Percentiles rank a stretch among this genome's conserved stretches.
phyloP scores from a whole-genome alignment of 352 stramenopile species.

The Globisporangium apiculatum region DNA sequence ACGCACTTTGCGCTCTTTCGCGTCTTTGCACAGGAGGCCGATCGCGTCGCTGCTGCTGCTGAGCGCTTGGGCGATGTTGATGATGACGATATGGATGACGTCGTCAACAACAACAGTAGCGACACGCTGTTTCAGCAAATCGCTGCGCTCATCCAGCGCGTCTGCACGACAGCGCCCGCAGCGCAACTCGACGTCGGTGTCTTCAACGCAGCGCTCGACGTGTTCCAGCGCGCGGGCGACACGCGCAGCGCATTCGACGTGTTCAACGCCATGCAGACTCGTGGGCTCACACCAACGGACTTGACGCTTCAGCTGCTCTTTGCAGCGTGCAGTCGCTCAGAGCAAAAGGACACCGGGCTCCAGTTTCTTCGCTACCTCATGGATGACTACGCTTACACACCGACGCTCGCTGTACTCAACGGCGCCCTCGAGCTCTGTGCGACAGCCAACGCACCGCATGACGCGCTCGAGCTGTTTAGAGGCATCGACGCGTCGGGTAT shows the following conservation, averaged over 20 bases:
- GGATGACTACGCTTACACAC: constrained; percentile 25
- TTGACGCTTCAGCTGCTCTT: constrained; percentile 58
- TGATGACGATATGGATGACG: constrained; percentile 11
- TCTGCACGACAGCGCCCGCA: constrained; percentile 32
- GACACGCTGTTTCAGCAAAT: constrained; percentile 16
- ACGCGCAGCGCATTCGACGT: constrained; percentile 37
- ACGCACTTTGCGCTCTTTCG: constrained; percentile 52
- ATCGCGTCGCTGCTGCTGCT: constrained; percentile 8
- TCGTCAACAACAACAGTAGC: constrained; percentile 15
- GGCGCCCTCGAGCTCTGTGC: constrained; percentile 44
- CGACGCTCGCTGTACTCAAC: constrained; percentile 40
- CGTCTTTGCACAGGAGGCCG: constrained; percentile 37
- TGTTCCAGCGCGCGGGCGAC: constrained; percentile 43
- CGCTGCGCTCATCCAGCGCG: constrained; percentile 29
- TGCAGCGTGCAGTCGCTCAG: constrained; percentile 29
- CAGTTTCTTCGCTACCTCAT: constrained; percentile 63
- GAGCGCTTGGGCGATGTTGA: background rate
- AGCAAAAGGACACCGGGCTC: constrained; percentile 43
- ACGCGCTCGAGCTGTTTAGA: constrained; percentile 43
- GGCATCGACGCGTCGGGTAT: constrained; percentile 33
- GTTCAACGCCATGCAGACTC: constrained; percentile 53
- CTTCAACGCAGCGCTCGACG: constrained; percentile 65
- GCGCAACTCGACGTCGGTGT: constrained; percentile 36
- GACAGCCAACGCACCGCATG: constrained; percentile 32
- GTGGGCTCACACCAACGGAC: constrained; percentile 31